Conservation (phyloP, 805 yeast genomes). For the Scheffersomyces stipitis region DNA sequence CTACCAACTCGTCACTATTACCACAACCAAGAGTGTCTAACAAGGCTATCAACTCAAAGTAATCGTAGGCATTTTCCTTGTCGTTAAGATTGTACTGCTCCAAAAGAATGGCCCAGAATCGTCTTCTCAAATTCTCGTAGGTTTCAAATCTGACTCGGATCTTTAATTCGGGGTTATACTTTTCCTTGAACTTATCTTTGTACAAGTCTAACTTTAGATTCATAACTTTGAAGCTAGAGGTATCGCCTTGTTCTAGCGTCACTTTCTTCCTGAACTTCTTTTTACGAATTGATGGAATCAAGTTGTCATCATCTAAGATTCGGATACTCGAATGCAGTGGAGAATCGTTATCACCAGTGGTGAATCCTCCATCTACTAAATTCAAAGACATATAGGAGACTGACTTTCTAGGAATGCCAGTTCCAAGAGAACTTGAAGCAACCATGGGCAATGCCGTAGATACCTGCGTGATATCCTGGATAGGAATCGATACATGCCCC, state of each 20-base stretch:
- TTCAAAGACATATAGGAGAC: slow-evolving; percentile 3
- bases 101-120: slow-evolving; percentile 68
- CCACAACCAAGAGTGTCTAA: slow-evolving; percentile 62
- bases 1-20: slow-evolving; percentile 53
- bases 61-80: slow-evolving; percentile 37
- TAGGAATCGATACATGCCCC: slow-evolving; percentile 60
- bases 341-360: slow-evolving; percentile 6
- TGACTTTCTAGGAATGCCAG: background rate
- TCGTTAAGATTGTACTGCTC: slow-evolving; percentile 51
- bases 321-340: slow-evolving; percentile 15
- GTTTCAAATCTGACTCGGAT: slow-evolving; percentile 66
- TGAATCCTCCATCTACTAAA: slow-evolving; percentile 3
- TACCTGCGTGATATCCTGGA: slow-evolving; percentile 46
- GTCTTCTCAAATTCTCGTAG: slow-evolving; percentile 60
- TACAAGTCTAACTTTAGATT: slow-evolving; percentile 34
- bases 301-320: slow-evolving; percentile 27
- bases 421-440: background rate
- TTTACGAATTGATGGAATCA: slow-evolving; percentile 28
- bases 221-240: slow-evolving; percentile 43
- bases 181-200: slow-evolving; percentile 31
- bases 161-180: slow-evolving; percentile 53
- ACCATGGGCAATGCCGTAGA: slow-evolving; percentile 10
- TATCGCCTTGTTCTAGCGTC: slow-evolving; percentile 31
- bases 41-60: slow-evolving; percentile 62
- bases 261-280: slow-evolving; percentile 31